A percentile compares a stretch with the other conserved stretches of the same genome.
These are phyloP conservation scores for Russula olivacea DNA, from an alignment of 768 basidiomycete species.

Conservation along the genomic window DNA sequence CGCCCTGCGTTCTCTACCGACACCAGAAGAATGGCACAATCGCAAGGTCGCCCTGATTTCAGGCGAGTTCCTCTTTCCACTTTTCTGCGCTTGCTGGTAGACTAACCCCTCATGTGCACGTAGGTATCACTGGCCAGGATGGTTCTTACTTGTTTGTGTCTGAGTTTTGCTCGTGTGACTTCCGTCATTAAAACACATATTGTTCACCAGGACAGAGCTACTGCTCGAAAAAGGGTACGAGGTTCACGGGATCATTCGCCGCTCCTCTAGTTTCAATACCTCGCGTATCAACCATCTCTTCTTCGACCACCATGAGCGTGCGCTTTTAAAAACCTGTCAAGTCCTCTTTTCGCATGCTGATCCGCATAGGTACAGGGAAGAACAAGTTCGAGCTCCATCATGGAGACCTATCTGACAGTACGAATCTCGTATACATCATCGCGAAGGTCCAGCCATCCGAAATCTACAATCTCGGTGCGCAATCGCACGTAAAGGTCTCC, in stretches of 20 bases:
- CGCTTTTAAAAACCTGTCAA: slow-evolving; percentile 27
- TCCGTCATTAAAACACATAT: slow-evolving; percentile 1
- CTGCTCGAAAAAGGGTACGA: slow-evolving; percentile 84
- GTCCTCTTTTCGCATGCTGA: slow-evolving; percentile 1
- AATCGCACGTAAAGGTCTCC: slow-evolving; percentile 98
- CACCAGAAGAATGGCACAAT: slow-evolving; percentile 78
- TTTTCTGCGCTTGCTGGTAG: slow-evolving; percentile 15
- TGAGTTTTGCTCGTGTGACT: slow-evolving; percentile 18
- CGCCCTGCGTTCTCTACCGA: slow-evolving; percentile 47
- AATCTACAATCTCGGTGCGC: slow-evolving; percentile 96
- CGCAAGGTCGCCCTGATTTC: slow-evolving; percentile 93
- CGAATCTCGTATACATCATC: slow-evolving; percentile 95
- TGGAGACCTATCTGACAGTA: slow-evolving; percentile 91
- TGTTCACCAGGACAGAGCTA: slow-evolving; percentile 61
- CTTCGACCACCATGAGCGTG: slow-evolving; percentile 88
- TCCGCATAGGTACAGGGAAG: slow-evolving; percentile 41
- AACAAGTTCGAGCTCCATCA: slow-evolving; percentile 82
- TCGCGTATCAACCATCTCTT: slow-evolving; percentile 91
- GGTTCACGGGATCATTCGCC: slow-evolving; percentile 93
- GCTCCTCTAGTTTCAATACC: slow-evolving; percentile 98
- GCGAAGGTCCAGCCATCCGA: slow-evolving; percentile 92
- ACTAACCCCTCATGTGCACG: slow-evolving; percentile 15
- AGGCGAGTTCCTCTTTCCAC: slow-evolving; percentile 41
- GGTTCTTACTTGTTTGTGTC: slow-evolving; percentile 83
- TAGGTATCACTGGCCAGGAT: slow-evolving; percentile 95